Evolutionary conservation across 2,329 filamentous ascomycete species (phyloP), one percentile per base, ranked within the genome.

Genomic region (Talaromyces sp.): DNA sequence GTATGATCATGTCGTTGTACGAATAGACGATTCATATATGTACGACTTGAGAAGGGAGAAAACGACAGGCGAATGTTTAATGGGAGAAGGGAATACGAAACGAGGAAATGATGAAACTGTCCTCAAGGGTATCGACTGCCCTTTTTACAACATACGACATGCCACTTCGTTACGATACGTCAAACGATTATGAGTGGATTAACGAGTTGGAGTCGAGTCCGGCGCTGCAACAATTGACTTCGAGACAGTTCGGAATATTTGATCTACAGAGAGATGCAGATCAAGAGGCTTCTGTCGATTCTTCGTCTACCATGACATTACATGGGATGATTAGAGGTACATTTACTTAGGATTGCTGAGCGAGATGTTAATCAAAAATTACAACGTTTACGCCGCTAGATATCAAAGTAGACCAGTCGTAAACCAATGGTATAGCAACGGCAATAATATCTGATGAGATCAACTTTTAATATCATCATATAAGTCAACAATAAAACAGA

Each of bases 1-100:
- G 77, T 79, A 73, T 86, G 77, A 84, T 34, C 36, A 36, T 40
- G 19, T 58, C 56, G n/a, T n/a, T 54, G 8, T 54, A n/a, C 10
- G 27, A 34, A 34, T 34, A 7, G 51, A 53, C 27, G 15, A n/a
- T 53, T 31, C n/a, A 53, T 34, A 22, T 54, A 19, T 2, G 51
- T n/a, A 34, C 31, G 29, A 15, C 53, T 22, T 25, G 53, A 15
- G 19, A 38, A 19, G 11, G 19, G 53, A 11, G 11, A 7, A 25
- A 22, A 36, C n/a, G n/a, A n/a, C 22, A 3, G 3, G 7, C 6
- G 27, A n/a, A 29, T 13, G 31, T 27, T 29, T 5, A 5, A 11
- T 29, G 27, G 11, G 13, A 15, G 45, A 22, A 29, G n/a, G 11
- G 49, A 17, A 29, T 31, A 7, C n/a, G 29, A n/a, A 25, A 22